A percentile compares a stretch with the other conserved stretches of the same genome.
These are phyloP conservation scores for Mucor plumbeus DNA, from an alignment of 371 early-diverging fungal species.

Conservation along the genomic window DNA sequence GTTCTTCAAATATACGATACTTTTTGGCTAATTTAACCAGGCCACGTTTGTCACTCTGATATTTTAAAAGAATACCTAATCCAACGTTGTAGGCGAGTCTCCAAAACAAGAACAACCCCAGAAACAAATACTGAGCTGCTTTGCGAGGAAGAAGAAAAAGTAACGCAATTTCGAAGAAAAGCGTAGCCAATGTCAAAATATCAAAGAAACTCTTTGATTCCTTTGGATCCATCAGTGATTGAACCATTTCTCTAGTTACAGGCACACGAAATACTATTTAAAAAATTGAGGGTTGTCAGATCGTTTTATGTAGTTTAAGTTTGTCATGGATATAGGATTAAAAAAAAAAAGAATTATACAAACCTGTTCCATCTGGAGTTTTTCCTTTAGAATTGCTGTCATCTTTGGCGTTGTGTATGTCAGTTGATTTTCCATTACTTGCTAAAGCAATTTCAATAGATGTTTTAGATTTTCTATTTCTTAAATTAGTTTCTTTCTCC, in stretches of 20 bases:
- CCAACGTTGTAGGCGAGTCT: constrained; percentile 81
- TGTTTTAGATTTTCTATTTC: constrained; percentile 30
- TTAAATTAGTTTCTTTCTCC: neutral
- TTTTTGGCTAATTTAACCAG: constrained; percentile 65
- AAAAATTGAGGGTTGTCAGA: neutral
- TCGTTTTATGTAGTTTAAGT: neutral
- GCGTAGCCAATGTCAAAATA: constrained; percentile 60
- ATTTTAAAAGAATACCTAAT: constrained; percentile 74
- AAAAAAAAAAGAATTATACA: neutral
- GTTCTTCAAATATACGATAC: constrained; percentile 29
- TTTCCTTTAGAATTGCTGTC: constrained; percentile 45
- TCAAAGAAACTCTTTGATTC: constrained; percentile 72
- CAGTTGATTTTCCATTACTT: neutral
- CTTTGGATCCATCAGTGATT: constrained; percentile 64
- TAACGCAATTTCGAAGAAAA: constrained; percentile 61
- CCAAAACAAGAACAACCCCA: constrained; percentile 77
- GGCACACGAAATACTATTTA: constrained; percentile 62
- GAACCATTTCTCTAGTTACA: constrained; percentile 69
- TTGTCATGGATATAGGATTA: neutral
- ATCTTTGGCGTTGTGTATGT: constrained; percentile 4
- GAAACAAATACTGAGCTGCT: constrained; percentile 51
- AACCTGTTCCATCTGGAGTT: constrained; percentile 60
- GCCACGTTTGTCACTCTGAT: constrained; percentile 71
- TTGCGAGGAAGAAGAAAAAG: constrained; percentile 57
- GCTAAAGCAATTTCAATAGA: neutral